Evolutionary conservation across 1,284 basidiomycete species (phyloP).

Genomic region (Pascua sp.): DNA sequence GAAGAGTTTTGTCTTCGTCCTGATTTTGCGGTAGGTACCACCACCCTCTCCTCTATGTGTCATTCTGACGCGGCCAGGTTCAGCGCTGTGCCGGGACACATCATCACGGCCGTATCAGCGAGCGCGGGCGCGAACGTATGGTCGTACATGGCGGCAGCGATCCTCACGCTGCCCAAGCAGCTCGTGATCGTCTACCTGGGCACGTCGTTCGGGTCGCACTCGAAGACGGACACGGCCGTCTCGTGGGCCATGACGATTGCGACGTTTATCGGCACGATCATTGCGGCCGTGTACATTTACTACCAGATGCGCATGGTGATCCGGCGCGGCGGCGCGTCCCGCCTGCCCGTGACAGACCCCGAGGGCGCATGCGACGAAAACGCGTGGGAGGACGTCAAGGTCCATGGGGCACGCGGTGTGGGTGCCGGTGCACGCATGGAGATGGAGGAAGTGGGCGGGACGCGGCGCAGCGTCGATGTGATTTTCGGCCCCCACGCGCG

Average conservation of each 20-base stretch:
- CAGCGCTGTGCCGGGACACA: constrained; percentile 45
- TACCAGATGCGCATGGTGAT: constrained; percentile 46
- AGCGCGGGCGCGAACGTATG: constrained; percentile 43
- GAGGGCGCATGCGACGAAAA: background rate
- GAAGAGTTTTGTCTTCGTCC: constrained; percentile 46
- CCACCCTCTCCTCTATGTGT: too few species aligned
- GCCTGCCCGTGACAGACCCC: constrained; percentile 15
- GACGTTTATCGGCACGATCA: constrained; percentile 39
- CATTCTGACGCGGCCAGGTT: constrained; percentile 15
- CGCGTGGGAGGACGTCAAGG: constrained; percentile 6
- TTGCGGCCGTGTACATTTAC: constrained; percentile 46
- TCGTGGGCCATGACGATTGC: constrained; percentile 31
- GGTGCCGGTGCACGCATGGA: constrained; percentile 8
- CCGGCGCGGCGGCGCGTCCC: constrained; percentile 17
- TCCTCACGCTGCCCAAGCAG: constrained; percentile 46
- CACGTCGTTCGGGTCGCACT: constrained; percentile 33
- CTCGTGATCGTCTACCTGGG: constrained; percentile 44
- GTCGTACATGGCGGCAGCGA: constrained; percentile 41
- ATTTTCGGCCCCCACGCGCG: constrained; percentile 16
- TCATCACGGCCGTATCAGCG: constrained; percentile 43
- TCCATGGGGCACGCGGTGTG: constrained; percentile 4
- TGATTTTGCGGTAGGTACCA: constrained; percentile 30
- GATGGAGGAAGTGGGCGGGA: constrained; percentile 3
- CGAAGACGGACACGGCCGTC: constrained; percentile 36
- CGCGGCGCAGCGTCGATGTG: constrained; percentile 8